Conservation (phyloP, 1,284 basidiomycete genomes). For the Fistulinella cinereoalba region DNA sequence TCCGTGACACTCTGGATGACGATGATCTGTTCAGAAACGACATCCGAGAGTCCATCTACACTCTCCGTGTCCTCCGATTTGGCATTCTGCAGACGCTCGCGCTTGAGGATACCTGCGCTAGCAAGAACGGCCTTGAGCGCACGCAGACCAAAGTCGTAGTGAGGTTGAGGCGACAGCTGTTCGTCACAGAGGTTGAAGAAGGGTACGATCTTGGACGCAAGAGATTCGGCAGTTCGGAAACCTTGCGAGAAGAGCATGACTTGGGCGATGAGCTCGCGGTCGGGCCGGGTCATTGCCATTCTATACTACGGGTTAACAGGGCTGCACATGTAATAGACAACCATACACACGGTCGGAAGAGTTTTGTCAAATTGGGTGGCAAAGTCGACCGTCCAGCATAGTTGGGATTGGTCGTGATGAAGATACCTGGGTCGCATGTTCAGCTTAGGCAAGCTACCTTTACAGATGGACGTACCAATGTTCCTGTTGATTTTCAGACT, state of each 20-base stretch:
- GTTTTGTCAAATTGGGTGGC: constrained; percentile 94
- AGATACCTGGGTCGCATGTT: constrained; percentile 60
- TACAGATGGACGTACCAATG: constrained; percentile 57
- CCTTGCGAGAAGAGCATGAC: constrained; percentile 99
- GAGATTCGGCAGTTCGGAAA: constrained; percentile 93
- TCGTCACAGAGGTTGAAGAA: constrained; percentile 99
- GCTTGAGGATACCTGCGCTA: constrained; percentile 96
- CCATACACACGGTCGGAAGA: constrained; percentile 82
- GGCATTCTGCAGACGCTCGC: constrained; percentile 72
- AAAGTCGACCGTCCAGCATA: constrained; percentile 97
- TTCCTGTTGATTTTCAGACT: constrained; percentile 90
- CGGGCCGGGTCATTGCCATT: constrained; percentile 99
- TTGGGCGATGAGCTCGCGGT: constrained; percentile 97
- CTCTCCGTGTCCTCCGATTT: constrained; percentile 45
- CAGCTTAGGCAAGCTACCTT: constrained; percentile 3
- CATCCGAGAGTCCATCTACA: constrained; percentile 59
- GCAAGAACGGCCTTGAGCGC: constrained; percentile 96
- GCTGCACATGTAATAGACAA: constrained; percentile 1
- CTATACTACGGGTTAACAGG: constrained; percentile 40
- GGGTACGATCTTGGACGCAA: constrained; percentile 97
- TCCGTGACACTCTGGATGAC: constrained; percentile 99
- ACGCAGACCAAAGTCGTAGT: constrained; percentile 99
- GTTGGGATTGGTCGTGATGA: constrained; percentile 97
- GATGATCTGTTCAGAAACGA: constrained; percentile 89
- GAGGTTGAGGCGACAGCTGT: constrained; percentile 94